These are phyloP conservation scores for Eutypella sp. DNA, from an alignment of 2,329 filamentous ascomycete genomes.

Conservation along the genomic window DNA sequence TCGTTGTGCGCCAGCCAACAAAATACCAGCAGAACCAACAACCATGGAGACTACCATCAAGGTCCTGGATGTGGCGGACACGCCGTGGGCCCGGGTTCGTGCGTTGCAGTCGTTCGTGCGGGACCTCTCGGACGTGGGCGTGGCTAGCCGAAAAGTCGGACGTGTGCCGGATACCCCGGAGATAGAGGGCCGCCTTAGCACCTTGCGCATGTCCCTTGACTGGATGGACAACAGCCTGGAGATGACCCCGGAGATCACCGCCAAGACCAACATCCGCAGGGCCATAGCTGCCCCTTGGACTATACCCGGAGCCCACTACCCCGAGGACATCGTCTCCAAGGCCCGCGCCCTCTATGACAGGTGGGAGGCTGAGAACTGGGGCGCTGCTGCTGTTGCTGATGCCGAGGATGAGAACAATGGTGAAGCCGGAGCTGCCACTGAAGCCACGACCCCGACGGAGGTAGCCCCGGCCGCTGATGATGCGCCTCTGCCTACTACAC, in stretches of 20 bases:
- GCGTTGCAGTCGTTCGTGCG: too few relatives aligned
- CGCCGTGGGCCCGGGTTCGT: too few relatives aligned
- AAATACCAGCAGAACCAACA: too few relatives aligned
- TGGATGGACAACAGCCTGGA: conserved; percentile 17
- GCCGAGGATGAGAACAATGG: conserved; percentile 3
- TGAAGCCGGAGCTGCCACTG: not conserved
- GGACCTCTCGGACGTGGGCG: too few relatives aligned
- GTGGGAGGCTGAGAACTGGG: conserved; percentile 21
- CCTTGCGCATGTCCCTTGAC: conserved; percentile 12
- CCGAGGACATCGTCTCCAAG: conserved; percentile 9
- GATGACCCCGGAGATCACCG: conserved; percentile 15
- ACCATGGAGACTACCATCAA: too few relatives aligned
- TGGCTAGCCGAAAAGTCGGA: too few relatives aligned
- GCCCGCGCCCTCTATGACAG: conserved; percentile 10
- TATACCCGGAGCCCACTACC: conserved; percentile 8
- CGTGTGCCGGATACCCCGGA: conserved; percentile 4
- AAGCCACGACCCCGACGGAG: not conserved
- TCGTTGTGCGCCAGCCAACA: too few relatives aligned
- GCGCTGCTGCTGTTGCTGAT: conserved; percentile 10
- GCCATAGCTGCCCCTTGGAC: conserved; percentile 7
- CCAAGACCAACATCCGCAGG: not conserved
- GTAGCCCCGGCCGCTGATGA: too few relatives aligned
- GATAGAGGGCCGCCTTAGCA: conserved; percentile 5
- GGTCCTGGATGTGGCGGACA: too few relatives aligned
- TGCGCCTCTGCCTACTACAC: conserved; percentile 2